phyloP scores from a whole-genome alignment of 1,284 basidiomycete species.

The Boletus coffeatus region DNA sequence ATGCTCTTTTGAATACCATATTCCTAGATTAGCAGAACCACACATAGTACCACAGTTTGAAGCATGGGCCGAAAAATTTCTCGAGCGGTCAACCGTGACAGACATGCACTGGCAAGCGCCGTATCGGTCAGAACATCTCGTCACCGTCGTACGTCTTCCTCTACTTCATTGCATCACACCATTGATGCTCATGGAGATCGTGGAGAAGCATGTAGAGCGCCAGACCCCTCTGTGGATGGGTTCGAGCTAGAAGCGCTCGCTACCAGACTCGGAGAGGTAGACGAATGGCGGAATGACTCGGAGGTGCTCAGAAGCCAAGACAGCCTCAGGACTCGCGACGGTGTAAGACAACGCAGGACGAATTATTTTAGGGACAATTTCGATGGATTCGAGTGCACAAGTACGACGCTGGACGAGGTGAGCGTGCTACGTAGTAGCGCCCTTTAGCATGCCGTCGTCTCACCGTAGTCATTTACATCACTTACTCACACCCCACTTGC shows the following conservation, averaged over 20 bases:
- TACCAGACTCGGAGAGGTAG: constrained; percentile 36
- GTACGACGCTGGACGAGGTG: constrained; percentile 42
- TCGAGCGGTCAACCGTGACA: constrained; percentile 29
- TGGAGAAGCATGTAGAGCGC: constrained; percentile 10
- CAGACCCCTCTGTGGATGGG: constrained; percentile 9
- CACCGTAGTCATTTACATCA: constrained; percentile 35
- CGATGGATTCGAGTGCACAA: constrained; percentile 19
- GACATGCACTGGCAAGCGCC: constrained; percentile 14
- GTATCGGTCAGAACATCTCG: constrained; percentile 19
- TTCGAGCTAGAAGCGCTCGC: constrained; percentile 50
- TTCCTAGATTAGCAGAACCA: constrained; percentile 34
- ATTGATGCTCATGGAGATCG: constrained; percentile 5
- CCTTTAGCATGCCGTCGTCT: background rate
- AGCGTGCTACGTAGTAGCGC: constrained; percentile 7
- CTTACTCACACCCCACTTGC: constrained; percentile 41
- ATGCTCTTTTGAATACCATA: background rate
- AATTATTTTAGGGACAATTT: constrained; percentile 9
- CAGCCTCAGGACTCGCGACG: background rate
- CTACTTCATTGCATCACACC: constrained; percentile 5
- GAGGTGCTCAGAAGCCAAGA: constrained; percentile 32
- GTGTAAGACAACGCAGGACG: constrained; percentile 16
- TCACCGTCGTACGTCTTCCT: constrained; percentile 10
- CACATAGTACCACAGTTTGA: constrained; percentile 52
- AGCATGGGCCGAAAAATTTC: constrained; percentile 45
- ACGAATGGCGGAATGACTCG: constrained; percentile 43